Conservation (phyloP, 2,329 filamentous ascomycete species). For the Talaromyces sp. region DNA sequence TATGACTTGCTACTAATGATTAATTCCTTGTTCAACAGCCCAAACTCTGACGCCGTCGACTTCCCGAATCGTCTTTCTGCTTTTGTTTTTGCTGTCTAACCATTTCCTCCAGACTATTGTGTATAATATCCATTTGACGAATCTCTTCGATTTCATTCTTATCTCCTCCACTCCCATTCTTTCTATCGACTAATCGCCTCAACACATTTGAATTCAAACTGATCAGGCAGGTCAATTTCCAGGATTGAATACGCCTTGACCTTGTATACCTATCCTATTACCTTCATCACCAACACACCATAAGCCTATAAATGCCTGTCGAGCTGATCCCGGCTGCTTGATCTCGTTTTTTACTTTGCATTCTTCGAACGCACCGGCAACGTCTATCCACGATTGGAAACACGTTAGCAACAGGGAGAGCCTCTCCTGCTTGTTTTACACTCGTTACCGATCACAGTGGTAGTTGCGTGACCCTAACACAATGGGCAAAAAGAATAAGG, state of each 20-base stretch:
- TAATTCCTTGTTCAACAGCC: slow-evolving; percentile 3
- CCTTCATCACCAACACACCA: slow-evolving; percentile 6
- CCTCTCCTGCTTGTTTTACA: neutral
- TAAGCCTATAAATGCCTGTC: slow-evolving; percentile 8
- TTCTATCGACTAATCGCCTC: neutral
- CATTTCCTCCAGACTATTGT: slow-evolving; percentile 23
- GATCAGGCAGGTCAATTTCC: slow-evolving; percentile 5
- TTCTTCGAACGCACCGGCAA: neutral
- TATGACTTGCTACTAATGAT: neutral
- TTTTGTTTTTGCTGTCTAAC: slow-evolving; percentile 17
- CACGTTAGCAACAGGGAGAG: slow-evolving; percentile 18
- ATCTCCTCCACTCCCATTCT: slow-evolving; percentile 2
- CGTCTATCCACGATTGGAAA: slow-evolving; percentile 16
- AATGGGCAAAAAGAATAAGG: slow-evolving; percentile 16
- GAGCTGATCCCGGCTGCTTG: neutral
- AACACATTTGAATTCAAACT: slow-evolving; percentile 7
- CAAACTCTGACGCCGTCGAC: slow-evolving; percentile 10
- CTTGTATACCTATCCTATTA: slow-evolving; percentile 9
- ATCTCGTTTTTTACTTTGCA: neutral
- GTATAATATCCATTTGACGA: slow-evolving; percentile 28
- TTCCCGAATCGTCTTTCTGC: slow-evolving; percentile 27
- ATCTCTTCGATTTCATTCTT: neutral
- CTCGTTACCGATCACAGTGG: neutral
- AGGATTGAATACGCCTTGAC: neutral
- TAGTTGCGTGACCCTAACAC: slow-evolving; percentile 1